A percentile compares a stretch with the other conserved stretches of the same genome.
Conservation (phyloP, 495 filamentous ascomycete species). For the Neurospora sp. region DNA sequence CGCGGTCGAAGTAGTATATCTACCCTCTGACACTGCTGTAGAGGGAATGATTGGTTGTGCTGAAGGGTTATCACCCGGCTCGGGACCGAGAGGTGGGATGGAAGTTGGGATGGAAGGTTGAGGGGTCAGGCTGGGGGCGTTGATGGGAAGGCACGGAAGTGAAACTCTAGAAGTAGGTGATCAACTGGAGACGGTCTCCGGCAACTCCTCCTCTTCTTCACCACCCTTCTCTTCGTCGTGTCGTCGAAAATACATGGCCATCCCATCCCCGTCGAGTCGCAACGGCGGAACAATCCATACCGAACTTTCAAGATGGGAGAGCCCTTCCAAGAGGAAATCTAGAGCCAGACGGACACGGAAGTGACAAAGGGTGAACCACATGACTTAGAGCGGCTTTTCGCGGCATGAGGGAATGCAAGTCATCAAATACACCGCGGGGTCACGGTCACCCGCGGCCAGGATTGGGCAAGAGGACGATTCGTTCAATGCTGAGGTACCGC, state of each 20-base stretch:
- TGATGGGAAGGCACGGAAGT: neutral
- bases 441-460: too few relatives aligned
- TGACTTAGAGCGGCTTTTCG: slow-evolving; percentile 17
- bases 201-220: neutral
- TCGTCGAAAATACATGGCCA: neutral
- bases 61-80: neutral
- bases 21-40: neutral
- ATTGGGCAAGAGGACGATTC: slow-evolving; percentile 15
- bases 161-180: neutral
- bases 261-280: neutral
- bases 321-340: slow-evolving; percentile 42
- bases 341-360: slow-evolving; percentile 19
- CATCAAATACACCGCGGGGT: neutral
- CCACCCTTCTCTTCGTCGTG: neutral
- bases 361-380: slow-evolving; percentile 1
- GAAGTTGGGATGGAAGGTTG: neutral
- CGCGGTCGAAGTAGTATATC: neutral
- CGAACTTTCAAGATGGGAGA: slow-evolving; percentile 45
- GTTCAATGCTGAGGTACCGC: slow-evolving; percentile 21
- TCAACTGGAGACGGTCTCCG: neutral
- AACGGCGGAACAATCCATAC: slow-evolving; percentile 40
- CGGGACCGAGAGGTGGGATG: neutral
- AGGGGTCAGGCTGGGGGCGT: neutral
- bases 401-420: slow-evolving; percentile 22
- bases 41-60: neutral